Evolutionary conservation across 1,139 yeast genomes (phyloP).

Genomic region (Eremothecium sinecaudum): DNA sequence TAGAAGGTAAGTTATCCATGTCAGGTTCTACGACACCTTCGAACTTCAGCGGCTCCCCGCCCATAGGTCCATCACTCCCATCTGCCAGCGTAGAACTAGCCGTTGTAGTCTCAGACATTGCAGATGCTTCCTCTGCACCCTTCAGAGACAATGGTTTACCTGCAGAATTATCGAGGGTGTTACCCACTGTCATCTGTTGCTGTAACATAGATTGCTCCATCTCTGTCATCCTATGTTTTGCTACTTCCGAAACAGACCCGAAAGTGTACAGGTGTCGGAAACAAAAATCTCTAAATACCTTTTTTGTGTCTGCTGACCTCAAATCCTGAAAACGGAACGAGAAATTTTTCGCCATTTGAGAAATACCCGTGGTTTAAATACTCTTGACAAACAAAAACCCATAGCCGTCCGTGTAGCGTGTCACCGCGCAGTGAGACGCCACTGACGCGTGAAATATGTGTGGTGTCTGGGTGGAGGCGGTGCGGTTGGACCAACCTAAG

Average conservation of each 20-base stretch:
- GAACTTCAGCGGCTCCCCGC: background rate
- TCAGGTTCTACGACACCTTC: conserved; percentile 44
- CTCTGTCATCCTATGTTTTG: conserved; percentile 4
- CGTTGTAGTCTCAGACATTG: conserved; percentile 4
- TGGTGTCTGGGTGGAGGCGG: conserved; percentile 1
- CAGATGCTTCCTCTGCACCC: conserved; percentile 1
- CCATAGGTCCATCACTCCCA: conserved; percentile 2
- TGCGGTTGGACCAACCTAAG: too few relatives aligned
- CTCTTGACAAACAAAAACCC: conserved; percentile 6
- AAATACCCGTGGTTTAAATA: conserved; percentile 5
- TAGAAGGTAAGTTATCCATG: conserved; percentile 52
- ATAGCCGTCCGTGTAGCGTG: conserved; percentile 5
- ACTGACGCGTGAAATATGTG: conserved; percentile 4
- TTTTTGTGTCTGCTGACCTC: conserved; percentile 3
- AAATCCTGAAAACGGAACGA: conserved; percentile 4
- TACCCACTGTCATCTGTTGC: conserved; percentile 1
- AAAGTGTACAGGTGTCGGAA: conserved; percentile 6
- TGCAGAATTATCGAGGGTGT: background rate
- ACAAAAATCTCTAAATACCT: conserved; percentile 5
- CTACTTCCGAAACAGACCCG: conserved; percentile 5
- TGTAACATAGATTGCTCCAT: conserved; percentile 6
- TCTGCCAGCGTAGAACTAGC: conserved; percentile 6
- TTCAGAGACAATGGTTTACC: conserved; percentile 1
- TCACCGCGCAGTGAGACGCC: conserved; percentile 5
- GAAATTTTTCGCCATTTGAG: conserved; percentile 5